Base-by-base conservation (phyloP, 331 rosid species). In the Acacia pycnantha region DNA sequence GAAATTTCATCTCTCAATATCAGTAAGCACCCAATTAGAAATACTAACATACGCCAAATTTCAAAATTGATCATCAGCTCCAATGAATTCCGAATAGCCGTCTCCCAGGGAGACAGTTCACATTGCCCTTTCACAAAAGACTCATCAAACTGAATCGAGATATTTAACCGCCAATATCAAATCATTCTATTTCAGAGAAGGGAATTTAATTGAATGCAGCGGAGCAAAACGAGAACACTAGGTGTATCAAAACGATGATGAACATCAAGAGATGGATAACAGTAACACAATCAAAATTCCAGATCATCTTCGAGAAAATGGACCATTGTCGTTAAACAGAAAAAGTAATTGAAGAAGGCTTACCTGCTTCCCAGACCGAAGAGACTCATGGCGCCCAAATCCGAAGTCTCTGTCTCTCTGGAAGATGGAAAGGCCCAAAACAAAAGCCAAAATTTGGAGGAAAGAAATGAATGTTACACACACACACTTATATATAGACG, bases 311-410 rank as follows among this genome's bases (percentile, higher is more conserved):
- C 41, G 41, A 27, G 61, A 37, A 51, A 31, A 29, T 1, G 43
- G 22, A 43, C 29, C 31, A 5, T 3, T 50, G 61, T 53, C 24
- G 22, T 53, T 21, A 53, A 53, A 21, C n/a, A 5, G 24, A 53
- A 53, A 8, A 18, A 53, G 11, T 16, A 16, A 64, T 29, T 15
- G 70, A 64, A 62, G 69, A 62, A 64, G 70, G 43, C 10, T 16
- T 19, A 46, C 98, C 97, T 93, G 97, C 91, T 91, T 88, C 98
- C 97, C 26, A 94, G 90, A 79, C 97, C 97, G 84, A 94, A 94
- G 88, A 94, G 94, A 89, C 97, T 94, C 97, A 94, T 91, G 87
- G 87, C 59, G 89, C 29, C 64, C 81, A 65, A 78, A 65, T 66
- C 64, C 66, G 15, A 78, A 78, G 82, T 51, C 54, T 50, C 75